Conservation (phyloP, 306 rosid genomes). For the Casuarina cunninghamiana region DNA sequence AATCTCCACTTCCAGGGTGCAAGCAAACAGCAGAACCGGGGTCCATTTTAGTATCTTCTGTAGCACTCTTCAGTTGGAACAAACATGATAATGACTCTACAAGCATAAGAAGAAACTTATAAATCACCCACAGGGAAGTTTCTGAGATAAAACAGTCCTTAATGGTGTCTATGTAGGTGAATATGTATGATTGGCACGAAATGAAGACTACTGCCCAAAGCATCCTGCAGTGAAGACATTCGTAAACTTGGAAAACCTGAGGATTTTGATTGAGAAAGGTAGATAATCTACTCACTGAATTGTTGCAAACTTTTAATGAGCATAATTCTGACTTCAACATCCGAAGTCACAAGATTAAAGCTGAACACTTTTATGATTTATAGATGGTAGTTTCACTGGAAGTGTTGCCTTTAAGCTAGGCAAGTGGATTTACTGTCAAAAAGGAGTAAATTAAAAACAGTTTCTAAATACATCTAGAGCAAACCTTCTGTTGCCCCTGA, state of each 20-base stretch:
- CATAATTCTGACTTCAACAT: neutral
- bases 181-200: neutral
- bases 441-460: neutral
- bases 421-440: neutral
- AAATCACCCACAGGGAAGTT: slow-evolving; percentile 17
- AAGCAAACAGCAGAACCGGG: slow-evolving; percentile 57
- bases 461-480: slow-evolving; percentile 21
- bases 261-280: neutral
- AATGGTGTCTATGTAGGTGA: neutral
- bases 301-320: neutral
- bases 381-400: neutral
- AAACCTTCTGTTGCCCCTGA: slow-evolving; percentile 65
- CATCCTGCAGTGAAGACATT: neutral
- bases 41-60: slow-evolving; percentile 65
- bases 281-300: neutral
- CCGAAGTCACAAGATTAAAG: neutral
- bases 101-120: slow-evolving; percentile 27
- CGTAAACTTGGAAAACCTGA: neutral
- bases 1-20: slow-evolving; percentile 78
- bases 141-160: slow-evolving; percentile 2
- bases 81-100: slow-evolving; percentile 79
- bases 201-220: neutral
- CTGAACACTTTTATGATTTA: neutral
- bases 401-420: neutral
- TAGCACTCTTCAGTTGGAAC: slow-evolving; percentile 75